Evolutionary conservation across 305 asterid genomes (phyloP).

Genomic region (Solanum aculeatissimum): DNA sequence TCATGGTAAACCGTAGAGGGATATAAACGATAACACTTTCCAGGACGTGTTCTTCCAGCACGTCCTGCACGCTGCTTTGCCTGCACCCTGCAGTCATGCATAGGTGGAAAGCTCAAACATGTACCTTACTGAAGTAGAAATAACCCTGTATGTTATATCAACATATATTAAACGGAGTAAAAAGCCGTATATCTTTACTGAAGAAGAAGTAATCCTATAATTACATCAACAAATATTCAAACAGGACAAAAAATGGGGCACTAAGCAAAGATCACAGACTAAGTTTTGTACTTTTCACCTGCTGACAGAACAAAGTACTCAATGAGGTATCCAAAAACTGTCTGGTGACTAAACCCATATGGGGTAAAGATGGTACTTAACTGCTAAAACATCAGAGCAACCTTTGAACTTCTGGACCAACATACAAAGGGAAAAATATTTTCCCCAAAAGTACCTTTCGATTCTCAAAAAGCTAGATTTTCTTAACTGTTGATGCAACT

Average conservation of each 20-base stretch:
- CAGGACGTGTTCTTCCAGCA: conserved; percentile 97
- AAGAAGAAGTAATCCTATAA: not conserved
- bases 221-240: not conserved
- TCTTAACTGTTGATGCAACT: not conserved
- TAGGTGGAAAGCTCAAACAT: not conserved
- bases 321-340: not conserved
- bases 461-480: not conserved
- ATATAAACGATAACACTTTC: conserved; percentile 85
- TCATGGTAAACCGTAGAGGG: conserved; percentile 62
- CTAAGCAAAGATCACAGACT: not conserved
- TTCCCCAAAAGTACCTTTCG: not conserved
- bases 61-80: conserved; percentile 98
- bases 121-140: not conserved
- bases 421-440: not conserved
- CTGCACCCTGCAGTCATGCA: conserved; percentile 63
- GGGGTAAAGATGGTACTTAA: not conserved
- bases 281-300: not conserved
- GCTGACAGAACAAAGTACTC: not conserved
- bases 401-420: not conserved
- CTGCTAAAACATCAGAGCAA: not conserved
- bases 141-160: not conserved
- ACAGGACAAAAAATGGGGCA: not conserved
- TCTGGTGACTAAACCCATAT: not conserved
- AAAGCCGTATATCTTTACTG: not conserved
- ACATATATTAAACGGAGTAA: not conserved